A percentile compares a stretch with the other conserved stretches of the same genome.
phyloP scores from a whole-genome alignment of 129 eudicot species.

The Sambucus nigra region DNA sequence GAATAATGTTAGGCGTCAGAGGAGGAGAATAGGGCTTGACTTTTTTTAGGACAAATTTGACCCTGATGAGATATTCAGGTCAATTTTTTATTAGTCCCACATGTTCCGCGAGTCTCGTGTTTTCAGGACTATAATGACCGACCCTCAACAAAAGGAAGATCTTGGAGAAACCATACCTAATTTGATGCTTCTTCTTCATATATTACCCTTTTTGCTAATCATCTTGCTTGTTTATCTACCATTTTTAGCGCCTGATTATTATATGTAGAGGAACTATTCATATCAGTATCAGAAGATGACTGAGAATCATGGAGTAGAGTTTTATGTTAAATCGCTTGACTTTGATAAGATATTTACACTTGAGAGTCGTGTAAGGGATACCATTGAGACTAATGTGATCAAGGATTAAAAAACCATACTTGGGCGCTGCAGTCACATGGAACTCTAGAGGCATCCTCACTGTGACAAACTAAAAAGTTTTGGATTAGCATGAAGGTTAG shows the following conservation, averaged over 20 bases:
- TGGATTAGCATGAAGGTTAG: conserved; percentile 61
- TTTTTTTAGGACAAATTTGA: conserved; percentile 75
- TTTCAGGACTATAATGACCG: conserved; percentile 54
- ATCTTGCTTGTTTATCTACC: conserved; percentile 86
- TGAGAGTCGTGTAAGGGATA: conserved; percentile 54
- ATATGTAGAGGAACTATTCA: conserved; percentile 74
- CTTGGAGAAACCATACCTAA: conserved; percentile 49
- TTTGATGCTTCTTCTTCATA: conserved; percentile 60
- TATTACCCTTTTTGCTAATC: conserved; percentile 72
- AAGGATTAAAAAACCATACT: conserved; percentile 76
- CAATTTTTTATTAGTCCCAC: conserved; percentile 66
- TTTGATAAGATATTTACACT: conserved; percentile 65
- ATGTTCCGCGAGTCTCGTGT: conserved; percentile 45
- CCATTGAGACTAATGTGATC: conserved; percentile 57
- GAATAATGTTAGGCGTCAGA: conserved; percentile 49
- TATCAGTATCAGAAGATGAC: conserved; percentile 59
- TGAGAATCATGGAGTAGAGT: conserved; percentile 68
- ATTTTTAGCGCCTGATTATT: conserved; percentile 76
- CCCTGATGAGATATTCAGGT: conserved; percentile 86
- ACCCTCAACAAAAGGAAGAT: conserved; percentile 55
- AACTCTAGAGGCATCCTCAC: conserved; percentile 91
- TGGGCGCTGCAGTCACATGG: conserved; percentile 77
- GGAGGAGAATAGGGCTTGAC: conserved; percentile 52
- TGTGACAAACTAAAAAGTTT: conserved; percentile 81
- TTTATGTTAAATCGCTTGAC: conserved; percentile 62